A percentile compares a stretch with the other conserved stretches of the same genome.
These are phyloP conservation scores for Stromatinia cepivora DNA, from an alignment of 2,329 filamentous ascomycete genomes.

Conservation along the genomic window DNA sequence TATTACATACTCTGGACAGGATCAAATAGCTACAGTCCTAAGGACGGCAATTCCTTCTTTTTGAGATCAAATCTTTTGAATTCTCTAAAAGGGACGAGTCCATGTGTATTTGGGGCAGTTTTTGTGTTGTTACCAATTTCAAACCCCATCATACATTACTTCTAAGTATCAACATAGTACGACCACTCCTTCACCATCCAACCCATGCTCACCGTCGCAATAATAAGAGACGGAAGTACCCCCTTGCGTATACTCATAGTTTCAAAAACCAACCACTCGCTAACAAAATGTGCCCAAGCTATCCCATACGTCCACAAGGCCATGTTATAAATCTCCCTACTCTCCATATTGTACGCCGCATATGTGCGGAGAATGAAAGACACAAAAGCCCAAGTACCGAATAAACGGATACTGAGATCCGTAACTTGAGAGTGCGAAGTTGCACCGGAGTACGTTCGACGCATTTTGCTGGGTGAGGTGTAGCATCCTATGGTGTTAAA, in stretches of 20 bases:
- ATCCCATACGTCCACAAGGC: constrained; percentile 62
- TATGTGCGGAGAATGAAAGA: constrained; percentile 60
- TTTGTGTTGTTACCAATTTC: no score
- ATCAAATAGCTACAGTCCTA: neutral
- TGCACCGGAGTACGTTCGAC: neutral
- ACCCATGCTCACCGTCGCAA: neutral
- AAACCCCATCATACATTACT: neutral
- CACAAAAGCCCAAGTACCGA: constrained; percentile 68
- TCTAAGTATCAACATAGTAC: neutral
- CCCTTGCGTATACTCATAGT: neutral
- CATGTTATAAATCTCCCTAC: constrained; percentile 58
- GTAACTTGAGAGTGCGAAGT: neutral
- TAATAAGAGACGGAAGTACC: neutral
- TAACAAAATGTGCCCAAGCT: constrained; percentile 47
- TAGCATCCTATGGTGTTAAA: neutral
- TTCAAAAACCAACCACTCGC: constrained; percentile 11
- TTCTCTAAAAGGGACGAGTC: neutral
- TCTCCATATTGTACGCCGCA: constrained; percentile 62
- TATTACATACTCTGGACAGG: no score
- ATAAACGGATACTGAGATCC: constrained; percentile 71
- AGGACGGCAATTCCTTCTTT: neutral
- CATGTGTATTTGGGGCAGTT: neutral
- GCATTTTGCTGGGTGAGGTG: neutral
- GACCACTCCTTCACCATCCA: neutral
- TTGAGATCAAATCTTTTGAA: neutral